phyloP scores from a whole-genome alignment of 371 early-diverging fungal species.

The Basidiobolus meristosporus region DNA sequence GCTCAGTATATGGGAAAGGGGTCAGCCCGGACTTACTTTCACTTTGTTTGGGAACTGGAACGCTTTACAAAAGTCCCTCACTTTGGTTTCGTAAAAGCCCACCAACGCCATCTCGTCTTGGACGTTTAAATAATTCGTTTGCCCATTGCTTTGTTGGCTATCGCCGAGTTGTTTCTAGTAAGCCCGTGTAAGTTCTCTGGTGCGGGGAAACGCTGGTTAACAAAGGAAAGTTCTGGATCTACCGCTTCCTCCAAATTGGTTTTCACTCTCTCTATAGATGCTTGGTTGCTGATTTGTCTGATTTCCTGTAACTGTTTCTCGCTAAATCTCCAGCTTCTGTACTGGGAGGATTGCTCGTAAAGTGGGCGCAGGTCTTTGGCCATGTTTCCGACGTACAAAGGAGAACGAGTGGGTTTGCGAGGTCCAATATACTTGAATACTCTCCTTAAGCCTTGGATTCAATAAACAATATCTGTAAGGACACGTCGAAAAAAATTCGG shows the following conservation, averaged over 20 bases:
- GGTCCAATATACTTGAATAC: no score
- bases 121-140: not conserved
- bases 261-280: constrained; percentile 31
- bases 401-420: no score
- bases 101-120: constrained; percentile 10
- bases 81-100: constrained; percentile 19
- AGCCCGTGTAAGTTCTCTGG: not conserved
- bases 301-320: constrained; percentile 28
- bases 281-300: constrained; percentile 28
- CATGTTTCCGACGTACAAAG: no score
- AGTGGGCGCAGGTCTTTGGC: constrained; percentile 3
- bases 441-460: no score
- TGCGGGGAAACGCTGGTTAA: constrained; percentile 1
- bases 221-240: constrained; percentile 12
- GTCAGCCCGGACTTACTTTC: constrained; percentile 14
- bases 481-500: no score
- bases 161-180: not conserved
- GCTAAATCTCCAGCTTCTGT: constrained; percentile 53
- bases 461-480: no score
- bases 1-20: not conserved
- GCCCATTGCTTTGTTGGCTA: not conserved
- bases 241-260: constrained; percentile 20
- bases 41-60: constrained; percentile 33
- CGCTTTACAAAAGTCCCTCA: constrained; percentile 13
- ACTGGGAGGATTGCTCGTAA: constrained; percentile 29